Percentiles rank a stretch among this genome's conserved stretches.
phyloP scores from a whole-genome alignment of 306 rosid genomes.

The Quercus mongolica region DNA sequence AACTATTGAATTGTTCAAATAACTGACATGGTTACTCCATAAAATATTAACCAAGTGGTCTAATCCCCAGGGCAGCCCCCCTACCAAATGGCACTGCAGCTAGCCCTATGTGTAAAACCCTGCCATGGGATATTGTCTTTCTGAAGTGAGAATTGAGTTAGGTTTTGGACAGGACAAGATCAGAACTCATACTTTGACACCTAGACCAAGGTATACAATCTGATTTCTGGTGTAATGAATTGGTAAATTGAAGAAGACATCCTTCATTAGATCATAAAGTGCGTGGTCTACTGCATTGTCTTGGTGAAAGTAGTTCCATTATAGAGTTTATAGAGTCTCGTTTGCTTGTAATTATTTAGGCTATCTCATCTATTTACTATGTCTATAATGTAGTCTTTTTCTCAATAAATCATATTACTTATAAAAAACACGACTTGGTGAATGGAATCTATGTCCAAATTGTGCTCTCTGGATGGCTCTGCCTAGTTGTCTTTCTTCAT shows the following conservation, averaged over 20 bases:
- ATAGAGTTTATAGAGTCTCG: no score
- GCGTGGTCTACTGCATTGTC: no score
- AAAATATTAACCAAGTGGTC: not conserved
- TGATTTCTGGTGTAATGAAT: not conserved
- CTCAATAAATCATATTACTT: no score
- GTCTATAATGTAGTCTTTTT: no score
- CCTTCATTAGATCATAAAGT: no score
- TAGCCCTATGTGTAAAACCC: not conserved
- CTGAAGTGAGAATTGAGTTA: not conserved
- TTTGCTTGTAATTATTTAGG: no score
- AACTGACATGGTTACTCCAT: not conserved
- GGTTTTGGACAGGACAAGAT: not conserved
- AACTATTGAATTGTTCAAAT: not conserved
- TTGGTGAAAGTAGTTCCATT: no score
- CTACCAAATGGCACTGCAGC: not conserved
- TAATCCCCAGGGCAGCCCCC: not conserved
- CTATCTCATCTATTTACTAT: no score
- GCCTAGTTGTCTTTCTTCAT: not conserved
- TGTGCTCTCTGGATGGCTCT: not conserved
- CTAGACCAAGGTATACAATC: not conserved
- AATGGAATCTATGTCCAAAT: not conserved
- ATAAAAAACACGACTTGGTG: not conserved
- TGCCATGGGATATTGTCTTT: not conserved
- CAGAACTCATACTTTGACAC: not conserved
- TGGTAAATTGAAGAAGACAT: no score